Base-by-base conservation (phyloP, 2,329 filamentous ascomycete genomes). In the Davidsoniella neocaledoniae region DNA sequence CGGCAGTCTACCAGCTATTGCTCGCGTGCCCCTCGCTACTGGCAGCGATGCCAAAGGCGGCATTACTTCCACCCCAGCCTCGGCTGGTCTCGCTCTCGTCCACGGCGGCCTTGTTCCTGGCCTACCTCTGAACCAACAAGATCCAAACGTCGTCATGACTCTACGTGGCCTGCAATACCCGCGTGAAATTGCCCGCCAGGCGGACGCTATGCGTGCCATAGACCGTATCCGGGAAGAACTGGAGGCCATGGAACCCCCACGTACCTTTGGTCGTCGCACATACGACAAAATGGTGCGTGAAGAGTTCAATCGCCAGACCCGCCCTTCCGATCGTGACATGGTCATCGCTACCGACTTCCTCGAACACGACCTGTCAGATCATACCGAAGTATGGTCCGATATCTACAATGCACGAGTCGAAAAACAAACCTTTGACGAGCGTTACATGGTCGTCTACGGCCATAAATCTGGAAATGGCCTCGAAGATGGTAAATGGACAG, bases 61-160 rank as follows among this genome's bases (percentile, higher is more conserved):
- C n/a, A 60, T 68, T 12, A 64, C 88, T 36, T 67, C 70, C 1
- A 65, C 64, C 2, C 8, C 12, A 12, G 29, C 29, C 8, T 68
- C 54, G 47, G 54, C 55, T 25, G 58, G 60, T 61, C 74, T 80
- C 36, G 71, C 80, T 52, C 70, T 93, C 4, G 90, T 88, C 5
- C 91, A 96, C 66, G 90, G 77, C 0, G 91, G 91, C 1, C 71
- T 96, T 2, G 79, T 91, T 0, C 86, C 90, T 0, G 82, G 79
- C 4, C 66, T 94, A 0, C 63, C 74, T 0, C 69, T 94, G 12
- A 70, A 80, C 43, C 68, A 73, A 47, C 90, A 81, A 57, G 73
- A 95, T 62, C 82, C 87, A 0, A 79, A 77, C 62, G 80, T 82
- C 47, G 83, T 84, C 39, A 95, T 95, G 87, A 91, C 86, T 60